These are phyloP conservation scores for Daedaleopsis sinensis DNA, from an alignment of 768 basidiomycete genomes.

Conservation along the genomic window DNA sequence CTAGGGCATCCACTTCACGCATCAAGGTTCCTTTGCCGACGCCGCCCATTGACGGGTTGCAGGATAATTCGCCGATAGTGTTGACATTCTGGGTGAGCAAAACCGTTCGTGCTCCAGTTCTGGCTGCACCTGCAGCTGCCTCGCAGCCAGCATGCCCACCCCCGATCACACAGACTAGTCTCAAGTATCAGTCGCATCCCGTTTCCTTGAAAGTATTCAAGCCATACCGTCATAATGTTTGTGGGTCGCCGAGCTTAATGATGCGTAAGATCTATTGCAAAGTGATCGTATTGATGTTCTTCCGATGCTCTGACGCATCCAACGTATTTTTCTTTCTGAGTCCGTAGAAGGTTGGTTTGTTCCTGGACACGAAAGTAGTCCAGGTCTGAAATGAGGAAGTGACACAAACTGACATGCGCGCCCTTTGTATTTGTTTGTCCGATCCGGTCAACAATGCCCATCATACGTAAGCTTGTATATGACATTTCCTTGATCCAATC, in stretches of 20 bases:
- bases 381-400: too few species aligned
- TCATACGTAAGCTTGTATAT: too few species aligned
- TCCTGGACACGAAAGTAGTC: too few species aligned
- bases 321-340: not conserved
- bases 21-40: conserved; percentile 92
- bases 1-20: conserved; percentile 89
- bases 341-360: too few species aligned
- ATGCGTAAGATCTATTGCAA: conserved; percentile 7
- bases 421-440: too few species aligned
- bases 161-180: conserved; percentile 79
- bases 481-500: too few species aligned
- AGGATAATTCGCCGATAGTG: conserved; percentile 84
- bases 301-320: conserved; percentile 11
- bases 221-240: conserved; percentile 25
- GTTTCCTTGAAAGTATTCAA: not conserved
- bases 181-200: not conserved
- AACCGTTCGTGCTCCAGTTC: conserved; percentile 79
- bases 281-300: not conserved
- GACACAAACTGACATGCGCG: too few species aligned
- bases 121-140: conserved; percentile 84
- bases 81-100: conserved; percentile 82
- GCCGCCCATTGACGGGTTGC: conserved; percentile 91
- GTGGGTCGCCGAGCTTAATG: conserved; percentile 7
- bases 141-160: conserved; percentile 95
- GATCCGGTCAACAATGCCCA: too few species aligned